A percentile compares a stretch with the other conserved stretches of the same genome.
Conservation (phyloP, 805 yeast genomes). For the Yamadazyma akitaensis region DNA sequence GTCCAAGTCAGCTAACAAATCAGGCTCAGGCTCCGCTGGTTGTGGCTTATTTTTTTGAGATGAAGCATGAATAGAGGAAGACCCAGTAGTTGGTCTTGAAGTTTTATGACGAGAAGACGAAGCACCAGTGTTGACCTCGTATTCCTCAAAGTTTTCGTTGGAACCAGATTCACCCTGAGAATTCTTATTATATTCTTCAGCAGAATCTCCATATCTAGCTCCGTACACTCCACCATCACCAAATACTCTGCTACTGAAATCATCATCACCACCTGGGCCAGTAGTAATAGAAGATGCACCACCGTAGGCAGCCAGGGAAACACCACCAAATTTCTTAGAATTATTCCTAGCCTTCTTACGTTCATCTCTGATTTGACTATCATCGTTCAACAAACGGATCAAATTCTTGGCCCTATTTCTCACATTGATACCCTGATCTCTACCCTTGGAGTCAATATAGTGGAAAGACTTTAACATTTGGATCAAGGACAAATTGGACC, state of each 20-base stretch:
- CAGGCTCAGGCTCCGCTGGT: constrained; percentile 41
- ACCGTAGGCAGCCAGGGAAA: constrained; percentile 53
- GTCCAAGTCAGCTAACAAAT: constrained; percentile 47
- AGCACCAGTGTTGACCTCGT: constrained; percentile 40
- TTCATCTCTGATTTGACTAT: constrained; percentile 70
- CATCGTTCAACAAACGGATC: constrained; percentile 69
- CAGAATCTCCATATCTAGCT: constrained; percentile 58
- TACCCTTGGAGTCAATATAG: constrained; percentile 87
- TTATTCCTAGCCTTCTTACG: constrained; percentile 88
- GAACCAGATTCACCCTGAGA: constrained; percentile 26
- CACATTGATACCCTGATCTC: constrained; percentile 94
- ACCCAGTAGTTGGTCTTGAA: constrained; percentile 35
- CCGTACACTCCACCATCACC: constrained; percentile 75
- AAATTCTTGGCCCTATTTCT: constrained; percentile 85
- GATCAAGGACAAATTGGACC: constrained; percentile 75
- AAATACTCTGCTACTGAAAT: constrained; percentile 51
- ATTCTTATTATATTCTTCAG: constrained; percentile 33
- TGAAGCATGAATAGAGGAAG: constrained; percentile 33
- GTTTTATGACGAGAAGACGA: constrained; percentile 18
- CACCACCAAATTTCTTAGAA: constrained; percentile 78
- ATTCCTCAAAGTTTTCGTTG: constrained; percentile 54
- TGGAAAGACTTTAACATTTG: constrained; percentile 91
- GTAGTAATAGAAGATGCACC: constrained; percentile 43
- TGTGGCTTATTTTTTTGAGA: constrained; percentile 25
- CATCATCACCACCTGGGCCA: constrained; percentile 45